Evolutionary conservation across 2,329 filamentous ascomycete genomes (phyloP), one percentile per base, ranked within the genome.

Genomic region (Aschersonia sp.): DNA sequence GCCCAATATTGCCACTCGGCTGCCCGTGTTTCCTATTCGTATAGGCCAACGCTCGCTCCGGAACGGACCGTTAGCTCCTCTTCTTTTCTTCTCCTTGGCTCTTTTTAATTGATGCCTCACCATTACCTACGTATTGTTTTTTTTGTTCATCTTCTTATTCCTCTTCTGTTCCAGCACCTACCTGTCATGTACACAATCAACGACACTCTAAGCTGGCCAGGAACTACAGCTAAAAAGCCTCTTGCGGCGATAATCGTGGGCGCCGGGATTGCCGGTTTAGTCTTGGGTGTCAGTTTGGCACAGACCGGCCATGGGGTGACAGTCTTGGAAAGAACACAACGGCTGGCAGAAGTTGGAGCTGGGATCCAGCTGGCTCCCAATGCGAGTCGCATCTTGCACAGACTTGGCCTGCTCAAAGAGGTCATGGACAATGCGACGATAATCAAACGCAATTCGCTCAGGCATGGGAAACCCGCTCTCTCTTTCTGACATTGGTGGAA

Each of bases 331-430:
- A 76, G 73, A 37, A 84, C 84, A 0, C 76, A 81, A 5, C 76
- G 79, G 53, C 72, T 90, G 4, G 85, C 85, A 5, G 90, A 90
- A 56, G 85, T 90, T 1, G 86, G 86, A 22, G 86, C 86, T 1
- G 86, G 86, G 5, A 90, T 90, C 54, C 86, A 92, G 62, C 69
- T 90, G 48, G 84, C 86, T 0, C 85, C 85, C 1, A 92, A 92
- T 56, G 83, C 89, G 74, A 81, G 81, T 6, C 76, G 84, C 1
- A 82, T 90, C n/a, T 71, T 90, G 14, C 81, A 85, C 59, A 68
- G 74, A 6, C 68, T 88, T 39, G 84, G 81, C 11, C 9, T 41
- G 11, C 40, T 41, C 11, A 14, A 43, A 29, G 42, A 30, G 42
- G 42, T 43, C 22, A 43, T 43, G 42, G n/a, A 43, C 4, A 10